A percentile compares a stretch with the other conserved stretches of the same genome.
These are phyloP conservation scores for Amanita rimosa DNA, from an alignment of 768 basidiomycete species.

Conservation along the genomic window DNA sequence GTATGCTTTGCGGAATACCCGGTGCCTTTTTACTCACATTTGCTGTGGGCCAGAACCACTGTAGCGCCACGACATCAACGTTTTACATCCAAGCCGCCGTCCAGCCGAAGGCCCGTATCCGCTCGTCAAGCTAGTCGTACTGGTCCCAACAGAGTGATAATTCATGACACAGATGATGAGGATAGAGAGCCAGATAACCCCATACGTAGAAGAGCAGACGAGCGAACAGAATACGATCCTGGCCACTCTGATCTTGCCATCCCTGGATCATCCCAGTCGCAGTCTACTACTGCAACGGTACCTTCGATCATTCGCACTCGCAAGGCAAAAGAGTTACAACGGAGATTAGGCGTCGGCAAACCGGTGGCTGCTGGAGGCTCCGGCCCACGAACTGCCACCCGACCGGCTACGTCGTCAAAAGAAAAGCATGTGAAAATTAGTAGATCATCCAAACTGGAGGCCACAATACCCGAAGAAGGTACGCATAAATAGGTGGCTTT, in stretches of 20 bases:
- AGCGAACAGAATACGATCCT: background rate
- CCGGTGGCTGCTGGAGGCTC: slow-evolving; percentile 54
- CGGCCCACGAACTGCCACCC: slow-evolving; percentile 57
- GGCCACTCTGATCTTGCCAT: background rate
- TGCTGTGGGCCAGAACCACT: slow-evolving; percentile 13
- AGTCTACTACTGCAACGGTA: slow-evolving; percentile 15
- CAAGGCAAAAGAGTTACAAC: slow-evolving; percentile 66
- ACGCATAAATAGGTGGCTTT: slow-evolving; percentile 30
- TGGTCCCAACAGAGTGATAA: slow-evolving; percentile 31
- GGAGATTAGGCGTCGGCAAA: slow-evolving; percentile 59
- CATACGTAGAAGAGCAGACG: background rate
- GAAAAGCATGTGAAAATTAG: slow-evolving; percentile 39
- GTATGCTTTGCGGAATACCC: slow-evolving; percentile 17
- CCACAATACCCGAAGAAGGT: slow-evolving; percentile 29
- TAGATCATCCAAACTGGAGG: slow-evolving; percentile 39
- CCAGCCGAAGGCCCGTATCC: slow-evolving; percentile 23
- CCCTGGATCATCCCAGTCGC: slow-evolving; percentile 7
- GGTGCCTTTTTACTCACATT: background rate
- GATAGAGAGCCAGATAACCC: slow-evolving; percentile 14
- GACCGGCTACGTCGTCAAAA: slow-evolving; percentile 38
- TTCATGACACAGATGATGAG: slow-evolving; percentile 38
- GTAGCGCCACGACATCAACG: slow-evolving; percentile 13
- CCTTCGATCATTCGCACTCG: slow-evolving; percentile 35
- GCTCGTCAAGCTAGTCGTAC: slow-evolving; percentile 23
- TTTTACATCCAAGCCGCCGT: slow-evolving; percentile 8